Evolutionary conservation across 1,139 yeast species (phyloP).

Genomic region (Trichomonascaceae sp.): DNA sequence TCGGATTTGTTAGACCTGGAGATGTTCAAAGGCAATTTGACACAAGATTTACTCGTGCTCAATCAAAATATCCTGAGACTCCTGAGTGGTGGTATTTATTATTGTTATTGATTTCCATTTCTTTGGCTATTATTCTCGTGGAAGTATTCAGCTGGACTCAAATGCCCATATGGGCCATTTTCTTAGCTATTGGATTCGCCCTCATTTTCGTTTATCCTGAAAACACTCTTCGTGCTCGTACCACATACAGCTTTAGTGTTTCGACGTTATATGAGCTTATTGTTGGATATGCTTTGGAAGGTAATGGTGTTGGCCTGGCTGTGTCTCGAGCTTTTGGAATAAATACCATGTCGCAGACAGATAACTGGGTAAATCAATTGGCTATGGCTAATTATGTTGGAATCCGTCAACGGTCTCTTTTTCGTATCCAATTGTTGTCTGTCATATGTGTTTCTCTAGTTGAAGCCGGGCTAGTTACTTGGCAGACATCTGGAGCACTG

Average conservation of each 20-base stretch:
- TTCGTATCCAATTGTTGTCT: constrained; percentile 47
- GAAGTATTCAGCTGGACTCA: constrained; percentile 39
- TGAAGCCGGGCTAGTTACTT: constrained; percentile 42
- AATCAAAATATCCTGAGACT: constrained; percentile 50
- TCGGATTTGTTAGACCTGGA: not conserved
- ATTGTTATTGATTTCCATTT: constrained; percentile 42
- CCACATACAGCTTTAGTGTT: constrained; percentile 47
- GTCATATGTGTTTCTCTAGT: constrained; percentile 32
- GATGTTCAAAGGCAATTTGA: constrained; percentile 43
- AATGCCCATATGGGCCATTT: constrained; percentile 50
- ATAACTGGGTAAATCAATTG: constrained; percentile 49
- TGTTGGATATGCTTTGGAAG: constrained; percentile 57
- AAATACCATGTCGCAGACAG: constrained; percentile 55
- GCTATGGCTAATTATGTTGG: constrained; percentile 51
- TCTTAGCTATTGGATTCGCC: constrained; percentile 51
- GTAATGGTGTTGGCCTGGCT: constrained; percentile 54
- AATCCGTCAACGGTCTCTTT: constrained; percentile 50
- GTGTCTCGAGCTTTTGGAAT: constrained; percentile 51
- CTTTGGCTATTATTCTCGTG: constrained; percentile 44
- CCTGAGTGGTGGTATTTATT: constrained; percentile 57
- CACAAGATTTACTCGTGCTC: constrained; percentile 43
- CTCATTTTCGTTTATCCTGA: constrained; percentile 47
- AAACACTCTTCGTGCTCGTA: constrained; percentile 45
- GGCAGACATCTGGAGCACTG: constrained; percentile 36
- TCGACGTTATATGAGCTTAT: constrained; percentile 51